A percentile compares a stretch with the other conserved stretches of the same genome.
Conservation (phyloP, 129 eudicot species). For the carrot (Daucus carota) region DH1_v3.0 NC_030383.2:46450001-46450500, state of each 20-base stretch:
- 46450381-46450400: constrained; percentile 81
- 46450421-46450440: constrained; percentile 99
- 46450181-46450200: constrained; percentile 92
- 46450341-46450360: not conserved
- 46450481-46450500: constrained; percentile 90
- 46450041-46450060: constrained; percentile 94
- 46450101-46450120: not conserved
- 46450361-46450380: constrained; percentile 20
- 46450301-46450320: not conserved
- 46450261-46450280: constrained; percentile 90
- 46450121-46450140: not conserved
- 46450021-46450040: constrained; percentile 94
- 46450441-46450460: constrained; percentile 96
- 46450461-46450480: constrained; percentile 90
- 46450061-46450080: constrained; percentile 7
- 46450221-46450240: constrained; percentile 80
- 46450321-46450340: not conserved
- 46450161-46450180: not conserved
- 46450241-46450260: constrained; percentile 65
- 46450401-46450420: constrained; percentile 93
- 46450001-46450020: constrained; percentile 95
- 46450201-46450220: constrained; percentile 85
- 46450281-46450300: not conserved
- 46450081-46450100: not conserved
- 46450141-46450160: not conserved